Base-by-base conservation (phyloP, 202 grass and related monocot species). In the Panicum virgatum region DNA sequence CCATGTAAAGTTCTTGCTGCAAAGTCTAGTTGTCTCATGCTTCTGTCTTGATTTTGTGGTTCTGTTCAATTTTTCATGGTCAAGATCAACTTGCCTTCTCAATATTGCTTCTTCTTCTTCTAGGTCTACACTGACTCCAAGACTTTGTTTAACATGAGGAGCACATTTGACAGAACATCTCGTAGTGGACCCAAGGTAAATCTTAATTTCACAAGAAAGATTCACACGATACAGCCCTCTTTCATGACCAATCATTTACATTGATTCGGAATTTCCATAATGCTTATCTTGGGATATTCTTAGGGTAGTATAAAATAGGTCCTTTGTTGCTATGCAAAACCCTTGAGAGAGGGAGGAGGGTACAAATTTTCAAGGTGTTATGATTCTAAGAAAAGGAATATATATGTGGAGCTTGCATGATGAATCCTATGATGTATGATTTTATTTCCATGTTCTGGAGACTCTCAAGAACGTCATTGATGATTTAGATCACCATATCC, bases 81-180 rank as follows among this genome's bases (percentile, higher is more conserved):
- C 42, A 78, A 3, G 22, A 27, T 80, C 48, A 26, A 12, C 6
- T 69, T 84, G 1, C 6, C 43, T 43, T 80, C 32, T 98, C 50
- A 9, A 81, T 0, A 9, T 23, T 54, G 6, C 65, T 98, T n/a
- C 4, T 62, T 26, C 59, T 50, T 62, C 89, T 52, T 57, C 0
- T 78, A 96, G 93, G 76, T 92, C 59, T 96, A 96, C 66, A 96
- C 87, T 1, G 83, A 86, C 48, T 86, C 93, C 13, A 82, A 86
- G 76, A 90, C 73, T 68, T 73, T 96, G 66, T 96, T 96, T 91
- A 80, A 60, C 13, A 90, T 92, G 90, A 92, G 29, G 82, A 86
- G 20, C 60, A 74, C 68, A 50, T 96, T 96, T 76, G 88, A 92
- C 27, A 66, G 7, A 43, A 86, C 90, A 59, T 86, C 88, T 76